Percentiles rank a stretch among this genome's conserved stretches.
Evolutionary conservation across 2,329 filamentous ascomycete species (phyloP).

Genomic region (Fusarium sp.): DNA sequence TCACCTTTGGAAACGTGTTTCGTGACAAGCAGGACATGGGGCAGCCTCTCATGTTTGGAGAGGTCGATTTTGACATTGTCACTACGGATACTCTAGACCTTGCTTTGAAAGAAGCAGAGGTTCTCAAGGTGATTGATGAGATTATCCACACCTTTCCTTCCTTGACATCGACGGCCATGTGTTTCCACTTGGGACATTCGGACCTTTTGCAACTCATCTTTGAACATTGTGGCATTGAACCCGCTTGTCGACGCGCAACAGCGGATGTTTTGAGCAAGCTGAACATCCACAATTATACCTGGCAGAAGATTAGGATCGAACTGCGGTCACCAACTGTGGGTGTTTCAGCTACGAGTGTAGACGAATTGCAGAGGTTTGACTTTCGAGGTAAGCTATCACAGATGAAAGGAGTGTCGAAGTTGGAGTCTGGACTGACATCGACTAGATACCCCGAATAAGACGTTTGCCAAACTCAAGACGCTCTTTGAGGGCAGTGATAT

Average conservation of each 20-base stretch:
- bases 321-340: slow-evolving; percentile 84
- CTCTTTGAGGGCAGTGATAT: slow-evolving; percentile 72
- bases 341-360: slow-evolving; percentile 87
- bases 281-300: slow-evolving; percentile 82
- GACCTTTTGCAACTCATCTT: slow-evolving; percentile 89
- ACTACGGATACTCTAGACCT: slow-evolving; percentile 83
- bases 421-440: slow-evolving; percentile 29
- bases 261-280: slow-evolving; percentile 89
- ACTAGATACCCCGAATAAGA: slow-evolving; percentile 65
- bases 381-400: slow-evolving; percentile 74
- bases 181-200: slow-evolving; percentile 90
- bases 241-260: slow-evolving; percentile 73
- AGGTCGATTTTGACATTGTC: slow-evolving; percentile 97
- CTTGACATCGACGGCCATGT: slow-evolving; percentile 77
- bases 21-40: slow-evolving; percentile 81
- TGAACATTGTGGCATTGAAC: slow-evolving; percentile 84
- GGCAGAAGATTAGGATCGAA: slow-evolving; percentile 84
- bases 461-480: slow-evolving; percentile 67
- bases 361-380: slow-evolving; percentile 90
- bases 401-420: neutral
- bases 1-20: slow-evolving; percentile 89
- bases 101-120: slow-evolving; percentile 90
- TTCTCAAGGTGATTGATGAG: slow-evolving; percentile 94
- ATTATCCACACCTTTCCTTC: slow-evolving; percentile 84
- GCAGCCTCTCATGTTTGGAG: slow-evolving; percentile 83